A percentile compares a stretch with the other conserved stretches of the same genome.
phyloP scores from a whole-genome alignment of 257 asterid genomes.

The Solanum microdontum region DNA sequence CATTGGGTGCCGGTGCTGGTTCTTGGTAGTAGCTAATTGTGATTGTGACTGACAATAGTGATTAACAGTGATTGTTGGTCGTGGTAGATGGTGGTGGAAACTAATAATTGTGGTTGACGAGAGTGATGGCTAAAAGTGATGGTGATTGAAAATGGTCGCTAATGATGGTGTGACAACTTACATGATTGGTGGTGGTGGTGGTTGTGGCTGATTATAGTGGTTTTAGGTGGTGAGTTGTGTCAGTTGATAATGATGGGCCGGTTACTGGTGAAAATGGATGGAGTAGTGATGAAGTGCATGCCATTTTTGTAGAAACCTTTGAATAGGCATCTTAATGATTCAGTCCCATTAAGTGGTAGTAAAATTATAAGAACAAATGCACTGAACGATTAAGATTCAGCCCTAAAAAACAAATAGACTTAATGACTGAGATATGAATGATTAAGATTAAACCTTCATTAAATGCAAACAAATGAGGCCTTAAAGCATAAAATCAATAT shows the following conservation, averaged over 20 bases:
- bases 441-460: not conserved
- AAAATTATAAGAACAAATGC: not conserved
- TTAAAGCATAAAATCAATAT: not conserved
- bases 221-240: not conserved
- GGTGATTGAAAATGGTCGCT: not conserved
- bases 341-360: not conserved
- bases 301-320: not conserved
- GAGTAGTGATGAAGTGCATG: not conserved
- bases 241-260: not conserved
- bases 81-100: not conserved
- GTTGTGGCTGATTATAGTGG: not conserved
- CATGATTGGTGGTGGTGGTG: not conserved
- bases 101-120: not conserved
- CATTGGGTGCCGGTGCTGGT: not conserved
- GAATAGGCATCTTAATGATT: not conserved
- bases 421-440: not conserved
- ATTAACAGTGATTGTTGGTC: not conserved
- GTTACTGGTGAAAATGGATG: not conserved
- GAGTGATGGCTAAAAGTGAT: not conserved
- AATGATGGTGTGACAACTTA: not conserved
- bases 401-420: not conserved
- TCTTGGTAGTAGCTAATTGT: not conserved
- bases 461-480: not conserved
- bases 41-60: not conserved
- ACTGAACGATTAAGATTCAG: not conserved